Percentiles rank a stretch among this genome's conserved stretches.
phyloP scores from a whole-genome alignment of 108 stramenopile species.

The Cyclostephanos tholiformis region DNA sequence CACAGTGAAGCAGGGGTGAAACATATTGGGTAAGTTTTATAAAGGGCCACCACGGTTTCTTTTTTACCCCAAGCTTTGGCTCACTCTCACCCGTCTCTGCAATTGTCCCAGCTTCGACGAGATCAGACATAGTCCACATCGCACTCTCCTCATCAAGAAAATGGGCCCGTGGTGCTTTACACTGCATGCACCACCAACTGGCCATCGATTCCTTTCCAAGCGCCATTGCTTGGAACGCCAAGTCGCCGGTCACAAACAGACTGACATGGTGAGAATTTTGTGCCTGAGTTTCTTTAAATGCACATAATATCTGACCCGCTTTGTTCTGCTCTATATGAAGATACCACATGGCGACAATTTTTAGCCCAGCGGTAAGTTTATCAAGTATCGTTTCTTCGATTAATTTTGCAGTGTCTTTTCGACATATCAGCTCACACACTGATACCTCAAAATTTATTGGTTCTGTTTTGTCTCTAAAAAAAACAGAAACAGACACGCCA shows the following conservation, averaged over 20 bases:
- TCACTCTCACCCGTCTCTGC: not conserved
- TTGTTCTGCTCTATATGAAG: not conserved
- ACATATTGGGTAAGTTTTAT: not conserved
- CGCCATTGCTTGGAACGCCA: conserved; percentile 4
- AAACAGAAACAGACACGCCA: not conserved
- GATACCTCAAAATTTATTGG: not conserved
- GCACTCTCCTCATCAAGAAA: not conserved
- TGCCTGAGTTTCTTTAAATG: not conserved
- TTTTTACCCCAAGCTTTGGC: conserved; percentile 1
- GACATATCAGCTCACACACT: not conserved
- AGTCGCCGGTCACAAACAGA: conserved; percentile 2
- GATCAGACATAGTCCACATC: not conserved
- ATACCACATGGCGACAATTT: not conserved
- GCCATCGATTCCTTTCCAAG: conserved; percentile 6
- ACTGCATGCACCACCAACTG: conserved; percentile 1
- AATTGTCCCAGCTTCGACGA: not conserved
- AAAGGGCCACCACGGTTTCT: conserved; percentile 3
- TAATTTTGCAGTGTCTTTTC: not conserved
- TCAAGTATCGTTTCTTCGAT: not conserved
- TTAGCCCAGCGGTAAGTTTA: not conserved
- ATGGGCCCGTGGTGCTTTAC: not conserved
- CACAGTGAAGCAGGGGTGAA: conserved; percentile 6
- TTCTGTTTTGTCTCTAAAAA: not conserved
- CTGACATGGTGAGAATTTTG: not conserved
- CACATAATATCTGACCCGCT: not conserved